Evolutionary conservation across 176 grass and related monocot genomes (phyloP).

Genomic region (Oryza longistaminata): DNA sequence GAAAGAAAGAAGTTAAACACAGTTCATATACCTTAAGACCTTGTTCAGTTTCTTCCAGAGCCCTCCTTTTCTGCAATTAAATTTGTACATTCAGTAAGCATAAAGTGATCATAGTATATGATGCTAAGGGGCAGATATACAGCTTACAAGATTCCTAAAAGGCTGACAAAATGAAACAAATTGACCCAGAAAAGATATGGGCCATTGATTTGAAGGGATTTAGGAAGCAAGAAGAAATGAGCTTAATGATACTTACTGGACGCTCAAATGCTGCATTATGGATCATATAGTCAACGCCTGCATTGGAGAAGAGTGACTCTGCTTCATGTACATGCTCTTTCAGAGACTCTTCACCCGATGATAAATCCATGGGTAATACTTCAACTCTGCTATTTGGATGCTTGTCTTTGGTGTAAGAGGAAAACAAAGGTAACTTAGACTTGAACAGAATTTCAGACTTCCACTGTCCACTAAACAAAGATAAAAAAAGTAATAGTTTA

Average conservation of each 20-base stretch:
- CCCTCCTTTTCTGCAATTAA: constrained; percentile 70
- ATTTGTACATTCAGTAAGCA: constrained; percentile 32
- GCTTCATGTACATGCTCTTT: constrained; percentile 65
- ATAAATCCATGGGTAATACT: constrained; percentile 95
- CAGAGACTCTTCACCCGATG: constrained; percentile 69
- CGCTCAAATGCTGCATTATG: constrained; percentile 96
- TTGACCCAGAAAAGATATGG: background rate
- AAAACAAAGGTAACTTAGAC: background rate
- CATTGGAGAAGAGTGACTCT: constrained; percentile 84
- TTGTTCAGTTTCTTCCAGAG: constrained; percentile 87
- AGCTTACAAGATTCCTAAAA: background rate
- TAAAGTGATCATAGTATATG: background rate
- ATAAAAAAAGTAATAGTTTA: background rate
- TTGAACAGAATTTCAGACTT: constrained; percentile 2
- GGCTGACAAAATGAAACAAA: constrained; percentile 8
- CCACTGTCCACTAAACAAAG: constrained; percentile 3
- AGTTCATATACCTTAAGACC: constrained; percentile 60
- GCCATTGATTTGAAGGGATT: background rate
- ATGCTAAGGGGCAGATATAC: background rate
- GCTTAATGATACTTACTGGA: constrained; percentile 49
- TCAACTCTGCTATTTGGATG: constrained; percentile 65
- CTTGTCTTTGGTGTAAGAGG: constrained; percentile 54
- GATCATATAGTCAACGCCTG: constrained; percentile 87
- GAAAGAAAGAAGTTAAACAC: constrained; percentile 20
- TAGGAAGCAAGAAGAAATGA: constrained; percentile 1